Conservation (phyloP, 139 green algal species). For the Tetradesmus lagerheimii region DNA sequence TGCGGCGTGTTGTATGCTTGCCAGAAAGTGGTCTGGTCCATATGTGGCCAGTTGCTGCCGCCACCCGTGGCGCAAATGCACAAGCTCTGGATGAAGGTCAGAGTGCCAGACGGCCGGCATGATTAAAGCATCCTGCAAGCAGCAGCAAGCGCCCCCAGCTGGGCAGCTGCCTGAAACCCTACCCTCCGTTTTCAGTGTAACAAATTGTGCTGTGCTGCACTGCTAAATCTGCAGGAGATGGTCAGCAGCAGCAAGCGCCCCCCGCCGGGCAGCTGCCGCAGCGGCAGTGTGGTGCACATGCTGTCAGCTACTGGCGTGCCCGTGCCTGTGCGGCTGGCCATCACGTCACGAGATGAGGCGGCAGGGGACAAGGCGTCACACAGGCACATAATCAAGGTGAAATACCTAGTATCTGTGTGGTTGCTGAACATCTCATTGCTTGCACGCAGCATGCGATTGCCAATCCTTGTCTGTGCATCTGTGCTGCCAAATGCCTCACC, state of each 20-base stretch:
- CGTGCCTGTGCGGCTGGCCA: conserved; percentile 17
- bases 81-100: too few species aligned
- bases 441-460: too few species aligned
- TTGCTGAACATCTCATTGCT: too few species aligned
- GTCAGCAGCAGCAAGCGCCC: neutral
- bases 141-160: neutral
- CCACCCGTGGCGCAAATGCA: too few species aligned
- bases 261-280: conserved; percentile 13
- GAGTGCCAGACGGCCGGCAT: too few species aligned
- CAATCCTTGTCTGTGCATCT: too few species aligned
- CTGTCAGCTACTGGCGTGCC: neutral
- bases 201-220: neutral
- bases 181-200: neutral
- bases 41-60: too few species aligned
- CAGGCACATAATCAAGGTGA: neutral
- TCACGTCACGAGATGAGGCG: neutral
- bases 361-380: neutral
- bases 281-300: conserved; percentile 16
- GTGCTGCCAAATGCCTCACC: too few species aligned
- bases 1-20: too few species aligned
- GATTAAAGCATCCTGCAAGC: too few species aligned
- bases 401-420: too few species aligned
- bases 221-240: neutral
- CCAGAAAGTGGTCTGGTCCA: too few species aligned
- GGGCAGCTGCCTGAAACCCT: conserved; percentile 15